Percentiles rank a stretch among this genome's conserved stretches.
phyloP scores from a whole-genome alignment of 2,329 filamentous ascomycete genomes.

The Zasmidium cellare region DNA sequence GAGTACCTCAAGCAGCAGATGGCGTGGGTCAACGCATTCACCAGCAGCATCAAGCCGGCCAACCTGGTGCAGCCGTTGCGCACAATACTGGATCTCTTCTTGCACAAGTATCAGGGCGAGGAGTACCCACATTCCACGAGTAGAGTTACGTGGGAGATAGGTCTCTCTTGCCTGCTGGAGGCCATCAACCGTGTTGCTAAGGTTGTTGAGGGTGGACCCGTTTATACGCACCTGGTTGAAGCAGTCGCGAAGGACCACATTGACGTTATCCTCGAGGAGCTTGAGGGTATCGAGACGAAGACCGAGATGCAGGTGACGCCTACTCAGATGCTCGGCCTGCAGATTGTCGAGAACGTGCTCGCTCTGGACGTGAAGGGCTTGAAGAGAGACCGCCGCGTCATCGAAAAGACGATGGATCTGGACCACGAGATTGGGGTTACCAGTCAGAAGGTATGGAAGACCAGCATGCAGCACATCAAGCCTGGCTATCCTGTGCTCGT shows the following conservation, averaged over 20 bases:
- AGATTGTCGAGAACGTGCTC: conserved; percentile 66
- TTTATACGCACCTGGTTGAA: conserved; percentile 31
- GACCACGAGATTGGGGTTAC: conserved; percentile 68
- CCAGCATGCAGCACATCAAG: conserved; percentile 67
- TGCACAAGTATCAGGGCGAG: conserved; percentile 62
- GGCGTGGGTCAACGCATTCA: conserved; percentile 75
- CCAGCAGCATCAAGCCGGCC: conserved; percentile 72
- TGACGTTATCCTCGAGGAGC: conserved; percentile 26
- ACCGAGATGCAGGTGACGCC: conserved; percentile 32
- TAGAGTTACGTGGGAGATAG: conserved; percentile 63
- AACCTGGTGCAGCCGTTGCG: conserved; percentile 79
- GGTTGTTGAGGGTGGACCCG: conserved; percentile 28
- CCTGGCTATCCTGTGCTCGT: conserved; percentile 71
- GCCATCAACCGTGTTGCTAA: conserved; percentile 23
- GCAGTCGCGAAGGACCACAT: conserved; percentile 32
- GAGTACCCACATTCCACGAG: conserved; percentile 59
- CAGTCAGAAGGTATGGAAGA: conserved; percentile 76
- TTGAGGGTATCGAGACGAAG: conserved; percentile 33
- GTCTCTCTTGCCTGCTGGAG: conserved; percentile 43
- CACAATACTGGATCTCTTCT: conserved; percentile 72
- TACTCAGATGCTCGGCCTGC: conserved; percentile 54
- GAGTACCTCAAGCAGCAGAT: conserved; percentile 63
- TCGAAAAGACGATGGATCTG: conserved; percentile 61
- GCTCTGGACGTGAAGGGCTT: conserved; percentile 71
- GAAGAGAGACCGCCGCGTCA: conserved; percentile 65